A percentile compares a stretch with the other conserved stretches of the same genome.
Conservation (phyloP, 495 filamentous ascomycete genomes). For the Penicillium fimorum region DNA sequence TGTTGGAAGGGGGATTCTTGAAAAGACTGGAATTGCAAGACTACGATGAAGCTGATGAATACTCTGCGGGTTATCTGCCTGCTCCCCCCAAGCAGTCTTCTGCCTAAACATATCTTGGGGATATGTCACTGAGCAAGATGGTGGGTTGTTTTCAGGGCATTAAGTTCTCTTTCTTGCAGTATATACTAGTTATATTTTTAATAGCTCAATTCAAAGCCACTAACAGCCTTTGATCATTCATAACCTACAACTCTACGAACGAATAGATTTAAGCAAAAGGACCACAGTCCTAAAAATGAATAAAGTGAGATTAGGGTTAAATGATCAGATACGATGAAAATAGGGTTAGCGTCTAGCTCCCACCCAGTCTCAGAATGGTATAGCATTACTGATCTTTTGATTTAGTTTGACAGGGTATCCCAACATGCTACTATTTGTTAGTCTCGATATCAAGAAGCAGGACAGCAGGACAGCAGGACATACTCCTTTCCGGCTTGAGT, state of each 20-base stretch:
- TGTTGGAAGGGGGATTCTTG: slow-evolving; percentile 29
- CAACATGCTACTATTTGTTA: slow-evolving; percentile 43
- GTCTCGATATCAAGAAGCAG: not conserved
- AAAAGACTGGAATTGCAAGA: slow-evolving; percentile 17
- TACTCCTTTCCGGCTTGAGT: slow-evolving; percentile 59
- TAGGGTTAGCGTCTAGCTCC: not conserved
- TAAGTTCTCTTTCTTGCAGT: not conserved
- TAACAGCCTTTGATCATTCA: not conserved
- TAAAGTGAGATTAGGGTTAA: not conserved
- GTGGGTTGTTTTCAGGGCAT: not conserved
- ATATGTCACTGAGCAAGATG: not conserved
- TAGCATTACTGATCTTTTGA: slow-evolving; percentile 51
- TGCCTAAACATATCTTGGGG: not conserved
- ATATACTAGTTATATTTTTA: not conserved
- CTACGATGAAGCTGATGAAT: slow-evolving; percentile 23
- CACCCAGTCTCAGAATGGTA: slow-evolving; percentile 45
- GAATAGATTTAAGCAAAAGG: not conserved
- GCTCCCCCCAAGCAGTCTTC: slow-evolving; percentile 14
- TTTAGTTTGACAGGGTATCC: slow-evolving; percentile 56
- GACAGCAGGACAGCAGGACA: slow-evolving; percentile 12
- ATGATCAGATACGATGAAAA: not conserved
- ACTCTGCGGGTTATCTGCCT: slow-evolving; percentile 17
- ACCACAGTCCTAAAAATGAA: not conserved
- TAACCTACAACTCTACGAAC: not conserved
- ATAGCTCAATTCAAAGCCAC: not conserved